phyloP scores from a whole-genome alignment of 306 rosid genomes.

The Acmispon strigosus region DNA sequence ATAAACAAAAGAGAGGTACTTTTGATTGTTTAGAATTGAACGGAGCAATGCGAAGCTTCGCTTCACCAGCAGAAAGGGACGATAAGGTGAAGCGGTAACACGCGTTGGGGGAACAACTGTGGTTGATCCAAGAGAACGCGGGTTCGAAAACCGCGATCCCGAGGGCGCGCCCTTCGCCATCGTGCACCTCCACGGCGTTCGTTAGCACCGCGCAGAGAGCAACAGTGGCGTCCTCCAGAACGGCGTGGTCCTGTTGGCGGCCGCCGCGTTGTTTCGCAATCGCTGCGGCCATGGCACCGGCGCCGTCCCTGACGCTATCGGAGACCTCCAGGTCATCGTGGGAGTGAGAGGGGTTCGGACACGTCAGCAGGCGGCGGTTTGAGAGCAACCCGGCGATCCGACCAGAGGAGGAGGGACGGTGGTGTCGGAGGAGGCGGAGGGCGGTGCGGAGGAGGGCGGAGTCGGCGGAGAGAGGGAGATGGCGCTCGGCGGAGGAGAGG shows the following conservation, averaged over 20 bases:
- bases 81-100: constrained; percentile 38
- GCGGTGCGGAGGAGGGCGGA: constrained; percentile 61
- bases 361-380: constrained; percentile 33
- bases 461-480: constrained; percentile 20
- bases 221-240: constrained; percentile 41
- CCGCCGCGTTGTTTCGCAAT: constrained; percentile 5
- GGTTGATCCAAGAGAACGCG: constrained; percentile 72
- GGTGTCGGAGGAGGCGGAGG: constrained; percentile 54
- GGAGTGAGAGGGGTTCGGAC: neutral
- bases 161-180: constrained; percentile 35
- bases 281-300: constrained; percentile 42
- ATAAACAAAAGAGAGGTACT: neutral
- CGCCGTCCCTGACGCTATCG: constrained; percentile 24
- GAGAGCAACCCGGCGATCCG: constrained; percentile 55
- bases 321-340: constrained; percentile 1
- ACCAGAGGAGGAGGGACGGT: neutral
- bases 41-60: constrained; percentile 33
- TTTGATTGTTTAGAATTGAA: constrained; percentile 11
- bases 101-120: constrained; percentile 80
- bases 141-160: constrained; percentile 55
- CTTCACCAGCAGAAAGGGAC: neutral
- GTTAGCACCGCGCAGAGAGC: constrained; percentile 60
- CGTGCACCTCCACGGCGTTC: constrained; percentile 84
- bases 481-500: constrained; percentile 35
- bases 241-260: constrained; percentile 7